A percentile compares a stretch with the other conserved stretches of the same genome.
Evolutionary conservation across 257 asterid genomes (phyloP).

Genomic region (Fraxinus pennsylvanica): DNA sequence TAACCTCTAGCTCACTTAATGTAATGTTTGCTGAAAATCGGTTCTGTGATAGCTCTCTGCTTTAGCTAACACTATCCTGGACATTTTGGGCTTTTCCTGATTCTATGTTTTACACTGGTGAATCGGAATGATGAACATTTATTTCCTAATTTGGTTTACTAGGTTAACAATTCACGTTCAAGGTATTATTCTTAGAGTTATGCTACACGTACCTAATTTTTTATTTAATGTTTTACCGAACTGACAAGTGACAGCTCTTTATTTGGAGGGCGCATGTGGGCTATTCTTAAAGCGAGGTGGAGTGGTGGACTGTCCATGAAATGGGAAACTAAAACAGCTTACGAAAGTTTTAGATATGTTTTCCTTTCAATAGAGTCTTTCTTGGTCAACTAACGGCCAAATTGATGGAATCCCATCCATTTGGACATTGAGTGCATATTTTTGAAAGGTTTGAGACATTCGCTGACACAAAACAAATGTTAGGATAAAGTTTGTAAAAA

Average conservation of each 20-base stretch:
- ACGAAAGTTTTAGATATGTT: background rate
- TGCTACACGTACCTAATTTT: no score
- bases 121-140: background rate
- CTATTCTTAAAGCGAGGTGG: background rate
- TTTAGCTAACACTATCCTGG: background rate
- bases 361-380: background rate
- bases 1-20: background rate
- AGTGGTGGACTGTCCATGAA: background rate
- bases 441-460: no score
- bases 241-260: no score
- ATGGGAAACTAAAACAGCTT: background rate
- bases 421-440: no score
- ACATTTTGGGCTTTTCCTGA: background rate
- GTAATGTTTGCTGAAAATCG: background rate
- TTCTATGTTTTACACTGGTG: background rate
- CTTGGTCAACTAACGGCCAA: background rate
- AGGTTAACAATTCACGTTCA: no score
- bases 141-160: no score
- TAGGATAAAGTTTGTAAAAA: no score
- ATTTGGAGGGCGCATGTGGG: no score
- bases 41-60: background rate
- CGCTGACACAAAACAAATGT: no score
- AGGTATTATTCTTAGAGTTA: no score
- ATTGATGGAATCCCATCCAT: no score
- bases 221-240: no score